Conservation (phyloP, 306 rosid species). For the Rosa persica region DNA sequence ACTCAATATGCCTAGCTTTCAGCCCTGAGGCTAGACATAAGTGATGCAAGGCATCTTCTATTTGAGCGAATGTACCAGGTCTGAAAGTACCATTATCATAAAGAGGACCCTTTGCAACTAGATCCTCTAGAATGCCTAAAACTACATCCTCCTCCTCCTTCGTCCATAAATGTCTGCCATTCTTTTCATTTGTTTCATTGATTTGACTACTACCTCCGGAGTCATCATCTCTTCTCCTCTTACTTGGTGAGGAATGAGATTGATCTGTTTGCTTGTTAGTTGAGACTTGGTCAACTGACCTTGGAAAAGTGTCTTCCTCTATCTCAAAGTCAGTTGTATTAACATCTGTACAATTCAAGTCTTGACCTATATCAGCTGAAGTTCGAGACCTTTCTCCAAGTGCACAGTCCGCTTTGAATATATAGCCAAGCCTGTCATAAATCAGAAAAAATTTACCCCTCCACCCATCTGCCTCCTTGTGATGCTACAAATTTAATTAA, state of each 20-base stretch:
- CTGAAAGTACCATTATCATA: constrained; percentile 7
- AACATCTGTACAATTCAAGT: background rate
- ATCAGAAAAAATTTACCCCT: constrained; percentile 15
- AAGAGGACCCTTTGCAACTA: constrained; percentile 6
- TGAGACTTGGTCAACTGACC: background rate
- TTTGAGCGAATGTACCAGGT: background rate
- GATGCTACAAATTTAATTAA: constrained; percentile 14
- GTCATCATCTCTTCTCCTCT: constrained; percentile 2
- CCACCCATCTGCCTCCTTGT: constrained; percentile 22
- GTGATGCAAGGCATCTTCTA: constrained; percentile 9
- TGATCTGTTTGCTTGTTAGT: background rate
- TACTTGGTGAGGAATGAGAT: background rate
- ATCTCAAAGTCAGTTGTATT: background rate
- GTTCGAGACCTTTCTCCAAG: background rate
- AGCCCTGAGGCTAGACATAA: constrained; percentile 7
- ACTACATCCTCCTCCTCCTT: constrained; percentile 22
- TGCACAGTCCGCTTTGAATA: constrained; percentile 1
- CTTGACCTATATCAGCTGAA: background rate
- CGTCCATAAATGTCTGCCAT: constrained; percentile 5
- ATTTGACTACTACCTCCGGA: constrained; percentile 5
- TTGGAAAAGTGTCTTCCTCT: constrained; percentile 1
- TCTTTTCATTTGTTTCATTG: background rate
- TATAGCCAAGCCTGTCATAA: constrained; percentile 1
- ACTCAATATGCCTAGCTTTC: constrained; percentile 16
- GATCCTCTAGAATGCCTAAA: constrained; percentile 20